Percentiles rank a stretch among this genome's conserved stretches.
These are phyloP conservation scores for Sisymbrium altissimum DNA, from an alignment of 345 rosid genomes.

Conservation along the genomic window DNA sequence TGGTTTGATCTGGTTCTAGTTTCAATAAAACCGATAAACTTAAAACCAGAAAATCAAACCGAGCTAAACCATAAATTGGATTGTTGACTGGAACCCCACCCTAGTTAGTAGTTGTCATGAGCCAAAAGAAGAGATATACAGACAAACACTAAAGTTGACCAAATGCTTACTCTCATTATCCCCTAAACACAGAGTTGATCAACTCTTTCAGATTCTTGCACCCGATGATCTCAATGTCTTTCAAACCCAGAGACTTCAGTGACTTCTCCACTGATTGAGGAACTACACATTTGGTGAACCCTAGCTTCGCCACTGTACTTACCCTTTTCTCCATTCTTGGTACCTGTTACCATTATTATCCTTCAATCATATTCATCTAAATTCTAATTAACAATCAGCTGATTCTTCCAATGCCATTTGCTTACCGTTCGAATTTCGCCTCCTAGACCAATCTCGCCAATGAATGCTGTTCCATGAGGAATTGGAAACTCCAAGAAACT, in stretches of 20 bases:
- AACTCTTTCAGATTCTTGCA: slow-evolving; percentile 76
- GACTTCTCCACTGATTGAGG: slow-evolving; percentile 58
- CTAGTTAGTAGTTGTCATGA: background rate
- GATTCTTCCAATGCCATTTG: background rate
- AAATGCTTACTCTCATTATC: background rate
- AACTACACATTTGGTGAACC: slow-evolving; percentile 69
- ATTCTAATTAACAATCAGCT: background rate
- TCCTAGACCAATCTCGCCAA: slow-evolving; percentile 84
- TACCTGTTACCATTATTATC: slow-evolving; percentile 47
- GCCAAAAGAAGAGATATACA: background rate
- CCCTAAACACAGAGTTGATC: slow-evolving; percentile 51
- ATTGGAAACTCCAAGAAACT: slow-evolving; percentile 96
- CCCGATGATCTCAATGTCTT: slow-evolving; percentile 50
- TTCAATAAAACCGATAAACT: background rate
- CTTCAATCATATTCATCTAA: background rate
- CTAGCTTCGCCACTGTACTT: slow-evolving; percentile 66
- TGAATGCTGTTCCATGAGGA: slow-evolving; percentile 70
- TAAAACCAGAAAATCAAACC: background rate
- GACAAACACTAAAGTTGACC: background rate
- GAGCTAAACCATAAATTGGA: background rate
- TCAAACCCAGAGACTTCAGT: slow-evolving; percentile 34
- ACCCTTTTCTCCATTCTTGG: slow-evolving; percentile 82
- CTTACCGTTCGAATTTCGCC: slow-evolving; percentile 85
- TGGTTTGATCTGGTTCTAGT: background rate
- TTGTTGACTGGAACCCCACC: background rate